phyloP scores from a whole-genome alignment of 345 rosid genomes.

The Rhizophora apiculata region DNA sequence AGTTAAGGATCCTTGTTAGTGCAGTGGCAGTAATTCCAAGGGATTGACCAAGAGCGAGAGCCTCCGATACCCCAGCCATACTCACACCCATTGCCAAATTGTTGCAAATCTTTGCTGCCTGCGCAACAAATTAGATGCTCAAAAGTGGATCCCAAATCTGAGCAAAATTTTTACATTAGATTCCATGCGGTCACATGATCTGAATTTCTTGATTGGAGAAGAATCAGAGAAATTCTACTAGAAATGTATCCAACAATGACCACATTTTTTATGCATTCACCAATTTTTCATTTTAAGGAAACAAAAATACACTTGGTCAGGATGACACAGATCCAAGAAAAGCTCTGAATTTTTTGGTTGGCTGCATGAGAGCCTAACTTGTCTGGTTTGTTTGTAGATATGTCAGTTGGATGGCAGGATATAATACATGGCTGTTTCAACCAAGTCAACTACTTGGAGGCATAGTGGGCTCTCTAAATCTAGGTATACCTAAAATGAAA shows the following conservation, averaged over 20 bases:
- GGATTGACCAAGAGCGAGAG: conserved; percentile 85
- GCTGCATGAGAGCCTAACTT: background rate
- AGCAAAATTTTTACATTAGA: no score
- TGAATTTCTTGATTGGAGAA: no score
- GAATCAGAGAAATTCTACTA: no score
- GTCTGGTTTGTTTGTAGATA: background rate
- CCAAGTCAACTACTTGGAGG: background rate
- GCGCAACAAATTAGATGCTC: conserved; percentile 7
- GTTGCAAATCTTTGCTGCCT: conserved; percentile 97
- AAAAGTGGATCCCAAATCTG: background rate
- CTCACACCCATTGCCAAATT: conserved; percentile 91
- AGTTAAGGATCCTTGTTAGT: conserved; percentile 72
- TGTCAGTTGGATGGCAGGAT: background rate
- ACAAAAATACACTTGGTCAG: background rate
- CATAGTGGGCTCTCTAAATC: no score
- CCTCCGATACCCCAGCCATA: conserved; percentile 93
- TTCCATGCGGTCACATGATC: no score
- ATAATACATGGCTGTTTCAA: background rate
- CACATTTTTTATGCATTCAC: background rate
- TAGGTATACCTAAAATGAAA: no score
- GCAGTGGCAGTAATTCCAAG: conserved; percentile 66
- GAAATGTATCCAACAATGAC: no score
- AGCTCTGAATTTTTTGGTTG: background rate
- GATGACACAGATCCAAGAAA: background rate
- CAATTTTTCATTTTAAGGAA: background rate